These are phyloP conservation scores for Glycine tomentella DNA, from an alignment of 306 rosid genomes.

Conservation along the genomic window DNA sequence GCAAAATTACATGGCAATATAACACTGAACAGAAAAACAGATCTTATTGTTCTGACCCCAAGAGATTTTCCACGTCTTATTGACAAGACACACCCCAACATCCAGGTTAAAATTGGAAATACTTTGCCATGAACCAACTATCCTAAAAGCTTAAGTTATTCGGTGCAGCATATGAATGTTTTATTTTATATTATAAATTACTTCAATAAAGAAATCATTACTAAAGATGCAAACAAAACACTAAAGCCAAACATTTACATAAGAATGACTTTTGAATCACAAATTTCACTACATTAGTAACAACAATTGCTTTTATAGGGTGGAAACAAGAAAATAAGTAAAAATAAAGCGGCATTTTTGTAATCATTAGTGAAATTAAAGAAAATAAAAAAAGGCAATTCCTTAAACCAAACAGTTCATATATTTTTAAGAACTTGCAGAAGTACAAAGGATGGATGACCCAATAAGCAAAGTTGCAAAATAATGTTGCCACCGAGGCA, in stretches of 20 bases:
- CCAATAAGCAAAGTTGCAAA: neutral
- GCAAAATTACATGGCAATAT: conserved; percentile 41
- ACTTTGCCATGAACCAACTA: neutral
- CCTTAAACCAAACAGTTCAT: neutral
- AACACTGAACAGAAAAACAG: conserved; percentile 18
- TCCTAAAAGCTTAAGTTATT: neutral
- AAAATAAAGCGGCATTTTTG: neutral
- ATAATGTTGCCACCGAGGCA: neutral
- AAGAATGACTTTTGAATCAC: neutral
- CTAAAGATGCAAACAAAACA: neutral
- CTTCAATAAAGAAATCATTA: neutral
- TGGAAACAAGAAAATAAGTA: neutral
- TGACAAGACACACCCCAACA: neutral
- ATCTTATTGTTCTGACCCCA: neutral
- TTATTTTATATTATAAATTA: neutral
- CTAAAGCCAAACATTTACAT: neutral
- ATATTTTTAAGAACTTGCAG: neutral
- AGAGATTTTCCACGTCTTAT: conserved; percentile 7
- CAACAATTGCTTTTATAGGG: neutral
- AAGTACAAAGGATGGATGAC: neutral
- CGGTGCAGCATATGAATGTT: neutral
- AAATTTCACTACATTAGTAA: neutral
- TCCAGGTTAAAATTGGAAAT: neutral
- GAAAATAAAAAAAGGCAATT: neutral
- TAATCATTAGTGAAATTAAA: neutral